Evolutionary conservation across 768 basidiomycete genomes (phyloP).

Genomic region (Fibroporia radiculosa): DNA sequence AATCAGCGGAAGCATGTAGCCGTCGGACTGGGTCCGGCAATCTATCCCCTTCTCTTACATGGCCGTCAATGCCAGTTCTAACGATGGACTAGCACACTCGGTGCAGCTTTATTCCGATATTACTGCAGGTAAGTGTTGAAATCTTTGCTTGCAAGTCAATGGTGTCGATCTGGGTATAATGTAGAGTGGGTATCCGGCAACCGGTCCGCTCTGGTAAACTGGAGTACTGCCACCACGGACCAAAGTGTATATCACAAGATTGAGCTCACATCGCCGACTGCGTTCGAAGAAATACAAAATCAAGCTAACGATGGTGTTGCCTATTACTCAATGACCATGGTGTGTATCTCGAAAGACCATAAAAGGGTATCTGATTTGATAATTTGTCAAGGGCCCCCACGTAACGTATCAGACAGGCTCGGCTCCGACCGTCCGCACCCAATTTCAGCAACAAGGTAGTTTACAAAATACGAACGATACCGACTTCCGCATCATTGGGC

Average conservation of each 20-base stretch:
- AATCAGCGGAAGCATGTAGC: constrained; percentile 16
- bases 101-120: constrained; percentile 34
- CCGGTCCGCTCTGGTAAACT: constrained; percentile 2
- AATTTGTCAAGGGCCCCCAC: constrained; percentile 1
- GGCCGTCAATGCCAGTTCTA: constrained; percentile 21
- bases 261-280: constrained; percentile 2
- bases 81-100: constrained; percentile 25
- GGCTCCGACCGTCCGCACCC: constrained; percentile 8
- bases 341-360: background rate
- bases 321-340: constrained; percentile 10
- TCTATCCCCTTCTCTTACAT: constrained; percentile 35
- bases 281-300: constrained; percentile 1
- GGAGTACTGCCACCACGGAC: constrained; percentile 5
- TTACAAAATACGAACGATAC: constrained; percentile 7
- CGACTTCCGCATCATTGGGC: constrained; percentile 9
- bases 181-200: constrained; percentile 12
- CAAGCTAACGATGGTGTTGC: constrained; percentile 11
- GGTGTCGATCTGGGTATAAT: too few species aligned
- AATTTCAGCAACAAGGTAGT: constrained; percentile 13
- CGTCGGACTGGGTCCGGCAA: constrained; percentile 29
- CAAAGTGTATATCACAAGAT: constrained; percentile 8
- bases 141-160: too few species aligned
- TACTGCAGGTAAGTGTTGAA: constrained; percentile 24
- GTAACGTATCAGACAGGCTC: constrained; percentile 10
- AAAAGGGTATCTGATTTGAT: background rate